Evolutionary conservation across 345 rosid species (phyloP), one percentile per base, ranked within the genome.

Genomic region (Ricinus communis): DNA sequence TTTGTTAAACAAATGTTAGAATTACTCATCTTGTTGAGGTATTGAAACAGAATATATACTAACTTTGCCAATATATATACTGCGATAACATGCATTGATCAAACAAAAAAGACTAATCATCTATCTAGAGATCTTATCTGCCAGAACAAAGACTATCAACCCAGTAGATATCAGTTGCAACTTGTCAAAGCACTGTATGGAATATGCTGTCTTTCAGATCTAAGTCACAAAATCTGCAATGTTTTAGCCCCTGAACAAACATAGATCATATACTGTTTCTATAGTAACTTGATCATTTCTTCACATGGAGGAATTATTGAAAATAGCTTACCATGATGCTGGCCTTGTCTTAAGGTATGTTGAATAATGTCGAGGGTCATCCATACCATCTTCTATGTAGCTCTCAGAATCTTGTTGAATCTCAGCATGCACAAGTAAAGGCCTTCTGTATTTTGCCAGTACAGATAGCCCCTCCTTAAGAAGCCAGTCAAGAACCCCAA

Each of bases 351-450:
- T 92, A 56, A 92, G 83, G 72, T 95, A 92, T n/a, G 93, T 90
- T 47, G 82, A 81, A 71, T 92, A 92, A 38, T 85, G 87, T 64
- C 81, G 85, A 71, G 96, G 86, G 68, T 90, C 88, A 47, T 74
- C 81, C 28, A 36, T 51, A 22, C 70, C 82, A 62, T 82, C 75
- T 75, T 84, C 88, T 51, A 41, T 28, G 22, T 54, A 31, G 58
- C 65, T 63, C 33, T 57, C 78, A 0, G 73, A 68, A 27, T 82
- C 88, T 73, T 46, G 66, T 73, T 87, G 75, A 50, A 90, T 53
- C 90, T 95, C 99, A 15, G 99, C 91, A 74, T 95, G 97, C 59
- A 95, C 97, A 47, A 95, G 99, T 71, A 95, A 79, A 70, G 99
- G 97, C 65, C 96, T 86, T 80, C 70, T 80, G 79, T 87, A 95